Base-by-base conservation (phyloP, 1,284 basidiomycete genomes). In the Cryptococcus depauperatus region DNA sequence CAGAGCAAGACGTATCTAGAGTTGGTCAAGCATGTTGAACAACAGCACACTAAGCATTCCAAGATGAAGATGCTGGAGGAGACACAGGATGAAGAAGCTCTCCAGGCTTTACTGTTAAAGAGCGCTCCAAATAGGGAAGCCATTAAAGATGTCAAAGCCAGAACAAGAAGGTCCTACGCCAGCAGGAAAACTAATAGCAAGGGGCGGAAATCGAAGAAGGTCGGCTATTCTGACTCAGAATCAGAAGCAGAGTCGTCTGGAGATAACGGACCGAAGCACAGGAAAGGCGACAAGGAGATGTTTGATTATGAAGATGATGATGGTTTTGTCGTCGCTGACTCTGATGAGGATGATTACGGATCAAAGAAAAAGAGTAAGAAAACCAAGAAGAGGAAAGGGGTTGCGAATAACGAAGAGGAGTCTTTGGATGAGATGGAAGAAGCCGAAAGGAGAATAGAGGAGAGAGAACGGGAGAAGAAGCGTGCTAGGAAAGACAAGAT, bases 261-360 rank as follows among this genome's bases (percentile, higher is more conserved):
- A 13, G 33, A 37, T 11, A 35, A 41, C 14, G 35, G 38, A 38
- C 23, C 18, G 30, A 18, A 33, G n/a, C n/a, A 21, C 8, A 25
- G 47, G 18, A 35, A 22, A 25, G 10, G 7, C 14, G 33, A 38
- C 29, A 14, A 37, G 37, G 37, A 42, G 9, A 21, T 35, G 16
- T 10, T 30, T 16, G 48, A 57, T 23, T 66, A 68, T 40, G 63
- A 66, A 35, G 66, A 69, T 37, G 64, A 69, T 43, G 67, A 69
- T 48, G 67, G 67, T 21, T 69, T 69, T 45, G 60, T 69, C 14
- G 65, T 69, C 10, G 64, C 60, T 14, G 65, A 67, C 48, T 50
- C 50, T 6, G 62, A 65, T 10, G 55, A 57, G 33, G 60, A 64
- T 18, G 56, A 57, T 10, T 55, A 54, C 35, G 40, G 57, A 11